Percentiles rank a stretch among this genome's conserved stretches.
These are phyloP conservation scores for Geosmithia morbida DNA, from an alignment of 2,329 filamentous ascomycete genomes.

Conservation along the genomic window DNA sequence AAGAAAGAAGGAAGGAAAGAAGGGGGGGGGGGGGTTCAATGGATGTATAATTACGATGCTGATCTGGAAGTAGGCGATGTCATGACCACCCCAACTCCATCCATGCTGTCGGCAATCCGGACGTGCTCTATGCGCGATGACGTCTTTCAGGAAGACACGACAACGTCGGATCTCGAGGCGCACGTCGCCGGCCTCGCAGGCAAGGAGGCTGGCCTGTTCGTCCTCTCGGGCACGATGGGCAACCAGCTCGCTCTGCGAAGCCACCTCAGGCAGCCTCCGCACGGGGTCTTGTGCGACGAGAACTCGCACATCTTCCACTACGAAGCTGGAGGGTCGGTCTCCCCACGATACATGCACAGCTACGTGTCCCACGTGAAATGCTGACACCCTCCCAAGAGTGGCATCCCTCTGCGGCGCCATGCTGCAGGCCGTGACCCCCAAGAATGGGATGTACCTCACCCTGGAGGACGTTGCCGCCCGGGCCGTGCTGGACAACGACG, in stretches of 20 bases:
- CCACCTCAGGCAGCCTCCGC: constrained; percentile 65
- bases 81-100: constrained; percentile 58
- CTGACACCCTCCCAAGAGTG: constrained; percentile 30
- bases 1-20: too few species aligned
- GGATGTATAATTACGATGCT: background rate
- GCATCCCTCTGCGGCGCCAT: constrained; percentile 59
- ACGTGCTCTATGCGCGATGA: constrained; percentile 69
- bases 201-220: constrained; percentile 66
- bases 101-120: constrained; percentile 71
- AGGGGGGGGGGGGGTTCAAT: too few species aligned
- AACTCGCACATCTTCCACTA: constrained; percentile 63
- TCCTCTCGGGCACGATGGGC: constrained; percentile 86
- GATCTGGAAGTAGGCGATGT: constrained; percentile 25
- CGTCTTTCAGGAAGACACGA: constrained; percentile 67
- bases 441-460: constrained; percentile 60
- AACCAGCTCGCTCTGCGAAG: constrained; percentile 76
- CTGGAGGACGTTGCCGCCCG: constrained; percentile 60
- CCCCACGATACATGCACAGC: background rate
- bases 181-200: constrained; percentile 59
- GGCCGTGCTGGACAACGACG: constrained; percentile 50
- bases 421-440: constrained; percentile 49
- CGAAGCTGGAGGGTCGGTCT: constrained; percentile 43
- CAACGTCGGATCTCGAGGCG: constrained; percentile 61
- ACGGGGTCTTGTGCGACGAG: constrained; percentile 66
- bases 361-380: background rate